These are phyloP conservation scores for Selaginella tamariscina DNA, from an alignment of 75 land plant species.

Conservation along the genomic window DNA sequence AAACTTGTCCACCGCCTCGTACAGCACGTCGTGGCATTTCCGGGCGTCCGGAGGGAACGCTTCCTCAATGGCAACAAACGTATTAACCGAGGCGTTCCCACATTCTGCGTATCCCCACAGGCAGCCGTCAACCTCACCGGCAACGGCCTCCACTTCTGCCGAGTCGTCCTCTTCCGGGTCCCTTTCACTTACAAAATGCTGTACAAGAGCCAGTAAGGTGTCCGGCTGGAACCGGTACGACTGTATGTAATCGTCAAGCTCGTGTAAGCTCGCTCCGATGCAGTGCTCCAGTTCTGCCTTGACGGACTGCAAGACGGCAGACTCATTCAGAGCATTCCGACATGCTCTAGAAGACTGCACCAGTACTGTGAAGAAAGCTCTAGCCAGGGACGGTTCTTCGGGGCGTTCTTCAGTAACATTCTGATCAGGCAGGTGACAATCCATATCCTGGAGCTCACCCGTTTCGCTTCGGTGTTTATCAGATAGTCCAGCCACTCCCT, in stretches of 20 bases:
- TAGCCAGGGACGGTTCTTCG: constrained; percentile 31
- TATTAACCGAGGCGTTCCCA: constrained; percentile 18
- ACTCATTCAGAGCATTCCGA: constrained; percentile 16
- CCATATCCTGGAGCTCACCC: constrained; percentile 19
- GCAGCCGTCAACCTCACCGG: constrained; percentile 35
- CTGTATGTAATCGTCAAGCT: constrained; percentile 40
- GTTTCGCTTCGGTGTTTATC: constrained; percentile 23
- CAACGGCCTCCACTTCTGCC: constrained; percentile 23
- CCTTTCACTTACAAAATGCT: constrained; percentile 19
- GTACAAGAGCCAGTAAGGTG: constrained; percentile 26
- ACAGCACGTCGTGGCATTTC: constrained; percentile 28
- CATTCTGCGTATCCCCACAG: constrained; percentile 29
- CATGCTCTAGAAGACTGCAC: constrained; percentile 32
- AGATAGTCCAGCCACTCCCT: constrained; percentile 25
- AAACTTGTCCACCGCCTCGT: constrained; percentile 29
- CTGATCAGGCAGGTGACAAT: constrained; percentile 27
- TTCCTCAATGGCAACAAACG: constrained; percentile 21
- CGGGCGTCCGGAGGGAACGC: constrained; percentile 29
- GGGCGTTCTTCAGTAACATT: constrained; percentile 31
- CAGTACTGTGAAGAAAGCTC: constrained; percentile 41
- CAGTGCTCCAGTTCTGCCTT: constrained; percentile 25
- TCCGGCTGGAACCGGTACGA: constrained; percentile 33
- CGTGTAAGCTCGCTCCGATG: constrained; percentile 35
- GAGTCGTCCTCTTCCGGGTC: constrained; percentile 13
- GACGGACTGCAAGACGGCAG: constrained; percentile 18